Evolutionary conservation across 2,329 filamentous ascomycete genomes (phyloP), one percentile per base, ranked within the genome.

Genomic region (Volutella citrinella): DNA sequence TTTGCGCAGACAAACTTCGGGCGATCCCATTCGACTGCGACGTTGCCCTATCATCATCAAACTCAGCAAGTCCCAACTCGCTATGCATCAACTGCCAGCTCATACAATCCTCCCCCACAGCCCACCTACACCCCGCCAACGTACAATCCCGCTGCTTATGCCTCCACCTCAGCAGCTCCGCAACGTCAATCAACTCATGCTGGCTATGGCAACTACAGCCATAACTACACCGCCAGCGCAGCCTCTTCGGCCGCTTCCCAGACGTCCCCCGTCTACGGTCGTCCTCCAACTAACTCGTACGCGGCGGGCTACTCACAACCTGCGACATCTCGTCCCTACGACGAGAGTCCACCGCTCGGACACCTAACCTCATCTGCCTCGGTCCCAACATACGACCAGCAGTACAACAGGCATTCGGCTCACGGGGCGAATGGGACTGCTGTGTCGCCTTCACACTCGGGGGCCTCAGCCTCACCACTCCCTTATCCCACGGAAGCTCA

Each of bases 141-240:
- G 21, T 80, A 80, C 56, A 79, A 80, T 48, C 76, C 76, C 17
- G 75, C 76, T 25, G 75, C 74, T 30, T 80, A 80, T 58, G 73
- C 74, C 33, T 63, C 56, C 43, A 61, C 70, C 17, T 25, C 29
- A 17, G 56, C 55, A 18, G 51, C 56, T 11, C 70, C 71, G 10
- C 75, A 78, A 46, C 65, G 74, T 26, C 70, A 72, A 34, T 57
- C 69, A 27, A 71, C 72, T 2, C 70, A 76, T 37, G 60, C 69
- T 28, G 71, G 70, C 18, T 71, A 70, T 47, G 64, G 53, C 43
- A 62, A 52, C 34, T 73, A 74, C 38, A 57, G 57, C 27, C 65
- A 68, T 43, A 55, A 54, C 43, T 70, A 73, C 46, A 34, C 20
- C 16, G 57, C 55, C 23, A 56, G 59, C 11, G 57, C 67, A 17